phyloP scores from a whole-genome alignment of 2,329 filamentous ascomycete genomes.

The Aspergillus viridinutans region DNA sequence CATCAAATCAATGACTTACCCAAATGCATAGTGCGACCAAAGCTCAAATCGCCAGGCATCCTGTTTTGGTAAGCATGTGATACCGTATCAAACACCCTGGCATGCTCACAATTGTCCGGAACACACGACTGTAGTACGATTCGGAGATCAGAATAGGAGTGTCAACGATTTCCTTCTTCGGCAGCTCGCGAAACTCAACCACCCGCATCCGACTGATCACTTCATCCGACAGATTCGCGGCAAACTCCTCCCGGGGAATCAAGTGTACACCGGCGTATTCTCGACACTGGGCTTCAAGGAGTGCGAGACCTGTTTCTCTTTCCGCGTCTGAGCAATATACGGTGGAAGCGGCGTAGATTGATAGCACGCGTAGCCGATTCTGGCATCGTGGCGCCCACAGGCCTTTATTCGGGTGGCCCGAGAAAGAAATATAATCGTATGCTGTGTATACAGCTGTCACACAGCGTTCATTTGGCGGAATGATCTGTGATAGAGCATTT shows the following conservation, averaged over 20 bases:
- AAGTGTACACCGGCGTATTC: constrained; percentile 23
- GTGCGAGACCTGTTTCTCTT: constrained; percentile 19
- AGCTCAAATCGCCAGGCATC: constrained; percentile 29
- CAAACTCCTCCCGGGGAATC: constrained; percentile 24
- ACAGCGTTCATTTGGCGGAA: constrained; percentile 26
- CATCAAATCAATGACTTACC: constrained; percentile 22
- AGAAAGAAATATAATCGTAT: constrained; percentile 30
- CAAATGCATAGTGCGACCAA: constrained; percentile 35
- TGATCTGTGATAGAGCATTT: constrained; percentile 5
- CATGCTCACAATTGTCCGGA: constrained; percentile 29
- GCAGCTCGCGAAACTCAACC: constrained; percentile 29
- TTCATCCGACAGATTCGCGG: constrained; percentile 30
- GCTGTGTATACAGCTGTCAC: constrained; percentile 30
- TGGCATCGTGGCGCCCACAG: constrained; percentile 27
- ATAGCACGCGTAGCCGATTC: constrained; percentile 29
- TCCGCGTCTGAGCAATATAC: constrained; percentile 28
- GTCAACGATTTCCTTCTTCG: constrained; percentile 14
- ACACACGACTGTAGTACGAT: constrained; percentile 26
- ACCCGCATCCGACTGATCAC: constrained; percentile 30
- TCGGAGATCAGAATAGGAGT: constrained; percentile 30
- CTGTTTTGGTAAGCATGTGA: constrained; percentile 10
- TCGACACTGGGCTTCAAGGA: constrained; percentile 18
- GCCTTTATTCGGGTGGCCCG: constrained; percentile 14
- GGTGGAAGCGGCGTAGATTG: constrained; percentile 34
- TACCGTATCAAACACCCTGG: too few relatives aligned